Percentiles rank a stretch among this genome's conserved stretches.
These are phyloP conservation scores for Selaginella tamariscina DNA, from an alignment of 75 land plant genomes.

Conservation along the genomic window DNA sequence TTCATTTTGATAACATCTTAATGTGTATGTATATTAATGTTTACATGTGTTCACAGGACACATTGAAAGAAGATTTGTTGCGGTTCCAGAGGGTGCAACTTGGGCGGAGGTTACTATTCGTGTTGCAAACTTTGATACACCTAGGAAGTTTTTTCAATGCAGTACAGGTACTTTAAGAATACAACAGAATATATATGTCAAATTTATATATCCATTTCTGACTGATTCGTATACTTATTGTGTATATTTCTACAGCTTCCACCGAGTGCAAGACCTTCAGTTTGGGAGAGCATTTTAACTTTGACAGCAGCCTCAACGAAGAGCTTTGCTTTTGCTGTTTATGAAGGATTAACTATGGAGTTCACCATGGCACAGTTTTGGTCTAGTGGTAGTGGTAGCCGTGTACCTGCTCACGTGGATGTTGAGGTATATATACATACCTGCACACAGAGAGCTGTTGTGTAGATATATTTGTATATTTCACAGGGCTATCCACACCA, in stretches of 20 bases:
- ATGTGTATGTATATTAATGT: neutral
- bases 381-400: constrained; percentile 96
- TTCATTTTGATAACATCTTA: too few relatives aligned
- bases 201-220: neutral
- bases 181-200: neutral
- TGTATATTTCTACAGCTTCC: constrained; percentile 35
- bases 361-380: constrained; percentile 86
- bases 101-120: constrained; percentile 85
- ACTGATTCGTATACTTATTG: neutral
- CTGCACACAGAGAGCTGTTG: neutral
- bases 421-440: constrained; percentile 49
- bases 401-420: constrained; percentile 48
- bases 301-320: constrained; percentile 66
- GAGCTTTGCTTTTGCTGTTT: constrained; percentile 50
- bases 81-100: constrained; percentile 78
- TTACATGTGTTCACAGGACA: constrained; percentile 40
- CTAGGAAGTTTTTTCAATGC: constrained; percentile 63
- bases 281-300: constrained; percentile 61
- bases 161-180: constrained; percentile 47
- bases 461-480: neutral
- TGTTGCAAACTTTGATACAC: constrained; percentile 69
- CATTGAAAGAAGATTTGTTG: constrained; percentile 72
- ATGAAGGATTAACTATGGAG: constrained; percentile 78
- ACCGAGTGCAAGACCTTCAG: constrained; percentile 59
- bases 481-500: too few relatives aligned